Evolutionary conservation across 345 rosid genomes (phyloP).

Genomic region (Populus pruinosa): DNA sequence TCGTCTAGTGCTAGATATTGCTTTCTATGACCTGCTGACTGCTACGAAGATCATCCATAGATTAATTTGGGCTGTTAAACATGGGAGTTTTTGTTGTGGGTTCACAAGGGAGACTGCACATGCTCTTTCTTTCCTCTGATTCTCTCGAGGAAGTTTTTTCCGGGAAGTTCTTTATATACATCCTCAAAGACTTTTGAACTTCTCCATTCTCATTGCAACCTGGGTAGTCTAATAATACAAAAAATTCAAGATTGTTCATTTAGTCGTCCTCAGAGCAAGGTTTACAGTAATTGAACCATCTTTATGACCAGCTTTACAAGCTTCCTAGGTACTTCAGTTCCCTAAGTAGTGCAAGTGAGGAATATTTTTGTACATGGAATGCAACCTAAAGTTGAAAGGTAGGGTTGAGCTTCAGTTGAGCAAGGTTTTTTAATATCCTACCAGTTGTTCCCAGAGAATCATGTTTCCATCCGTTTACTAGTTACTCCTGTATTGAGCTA

Average conservation of each 20-base stretch:
- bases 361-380: background rate
- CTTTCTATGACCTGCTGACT: too few species aligned
- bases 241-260: background rate
- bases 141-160: too few species aligned
- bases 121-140: too few species aligned
- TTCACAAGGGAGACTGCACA: too few species aligned
- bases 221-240: background rate
- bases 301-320: background rate
- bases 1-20: too few species aligned
- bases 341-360: background rate
- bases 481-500: too few species aligned
- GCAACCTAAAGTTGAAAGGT: background rate
- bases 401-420: background rate
- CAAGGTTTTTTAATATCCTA: background rate
- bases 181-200: background rate
- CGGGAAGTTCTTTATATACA: too few species aligned
- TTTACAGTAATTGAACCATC: background rate
- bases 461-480: background rate
- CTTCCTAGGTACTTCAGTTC: background rate
- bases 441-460: background rate
- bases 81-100: too few species aligned
- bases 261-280: background rate
- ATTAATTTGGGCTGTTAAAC: too few species aligned
- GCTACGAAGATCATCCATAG: too few species aligned
- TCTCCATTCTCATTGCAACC: background rate